These are phyloP conservation scores for Melanomma pulvis-pyrius DNA, from an alignment of 495 filamentous ascomycete species.

Conservation along the genomic window DNA sequence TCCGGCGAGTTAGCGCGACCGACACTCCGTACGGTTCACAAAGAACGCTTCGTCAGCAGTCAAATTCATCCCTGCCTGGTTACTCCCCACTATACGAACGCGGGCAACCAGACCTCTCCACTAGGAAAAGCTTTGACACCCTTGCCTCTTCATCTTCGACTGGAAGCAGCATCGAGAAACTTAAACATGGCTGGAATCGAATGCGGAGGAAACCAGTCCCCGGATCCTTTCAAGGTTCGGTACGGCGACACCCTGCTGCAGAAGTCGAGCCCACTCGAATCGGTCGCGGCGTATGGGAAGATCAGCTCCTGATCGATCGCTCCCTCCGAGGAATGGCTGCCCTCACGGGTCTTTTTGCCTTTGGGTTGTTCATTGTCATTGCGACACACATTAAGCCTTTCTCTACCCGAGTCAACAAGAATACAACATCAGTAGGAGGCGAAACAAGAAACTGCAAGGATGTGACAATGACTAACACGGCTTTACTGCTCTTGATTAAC, in stretches of 20 bases:
- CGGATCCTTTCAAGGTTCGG: conserved; percentile 5
- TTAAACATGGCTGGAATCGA: conserved; percentile 23
- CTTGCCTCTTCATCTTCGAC: conserved; percentile 16
- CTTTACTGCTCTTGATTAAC: conserved; percentile 25
- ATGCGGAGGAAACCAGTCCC: conserved; percentile 26
- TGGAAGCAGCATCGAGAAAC: conserved; percentile 10
- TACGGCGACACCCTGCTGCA: conserved; percentile 9
- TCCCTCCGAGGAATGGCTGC: conserved; percentile 28
- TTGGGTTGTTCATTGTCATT: conserved; percentile 30
- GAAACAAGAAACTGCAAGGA: conserved; percentile 17
- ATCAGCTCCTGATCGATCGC: conserved; percentile 31
- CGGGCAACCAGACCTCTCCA: conserved; percentile 1
- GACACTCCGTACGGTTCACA: conserved; percentile 2
- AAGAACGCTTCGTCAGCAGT: conserved; percentile 7
- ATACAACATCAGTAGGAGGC: conserved; percentile 23
- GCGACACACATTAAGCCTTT: conserved; percentile 12
- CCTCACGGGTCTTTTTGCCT: conserved; percentile 21
- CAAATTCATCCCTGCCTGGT: background rate
- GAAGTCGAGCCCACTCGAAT: conserved; percentile 30
- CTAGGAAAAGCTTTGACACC: conserved; percentile 20
- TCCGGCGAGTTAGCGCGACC: background rate
- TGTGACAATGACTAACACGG: conserved; percentile 26
- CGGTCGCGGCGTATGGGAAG: conserved; percentile 32
- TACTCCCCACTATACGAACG: conserved; percentile 4
- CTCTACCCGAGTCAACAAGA: conserved; percentile 6